Conservation (phyloP, 179 eudicot species). For the Silene coronaria region DNA sequence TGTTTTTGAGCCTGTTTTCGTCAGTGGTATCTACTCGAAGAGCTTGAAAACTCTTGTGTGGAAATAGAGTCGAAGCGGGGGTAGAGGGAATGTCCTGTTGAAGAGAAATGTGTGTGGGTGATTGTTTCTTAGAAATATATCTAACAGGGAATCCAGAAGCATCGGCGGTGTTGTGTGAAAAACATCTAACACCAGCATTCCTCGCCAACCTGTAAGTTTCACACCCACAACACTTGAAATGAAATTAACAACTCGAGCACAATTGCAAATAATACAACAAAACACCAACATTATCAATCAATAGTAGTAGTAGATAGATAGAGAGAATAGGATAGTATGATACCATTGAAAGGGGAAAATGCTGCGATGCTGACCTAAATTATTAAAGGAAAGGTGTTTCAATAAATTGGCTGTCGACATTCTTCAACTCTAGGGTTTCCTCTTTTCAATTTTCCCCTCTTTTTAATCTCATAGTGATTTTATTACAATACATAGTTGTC, state of each 20-base stretch:
- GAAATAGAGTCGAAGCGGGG: conserved; percentile 13
- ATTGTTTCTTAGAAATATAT: conserved; percentile 45
- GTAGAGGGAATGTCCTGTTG: conserved; percentile 5
- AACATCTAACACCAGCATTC: conserved; percentile 32
- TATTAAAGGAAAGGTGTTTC: conserved; percentile 17
- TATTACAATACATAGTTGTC: too few species aligned
- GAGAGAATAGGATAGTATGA: not conserved
- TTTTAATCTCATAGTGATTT: not conserved
- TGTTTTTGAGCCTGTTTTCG: not conserved
- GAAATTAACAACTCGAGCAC: too few species aligned
- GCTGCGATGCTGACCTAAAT: conserved; percentile 3
- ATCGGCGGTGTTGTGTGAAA: conserved; percentile 27
- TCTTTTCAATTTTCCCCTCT: not conserved
- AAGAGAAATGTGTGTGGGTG: conserved; percentile 3
- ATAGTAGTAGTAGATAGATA: not conserved
- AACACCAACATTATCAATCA: not conserved
- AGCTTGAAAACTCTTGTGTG: not conserved
- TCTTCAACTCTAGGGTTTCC: not conserved
- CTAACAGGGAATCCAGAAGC: conserved; percentile 39
- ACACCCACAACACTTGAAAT: too few species aligned
- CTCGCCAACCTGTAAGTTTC: conserved; percentile 32
- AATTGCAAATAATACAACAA: too few species aligned
- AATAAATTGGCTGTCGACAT: conserved; percentile 23
- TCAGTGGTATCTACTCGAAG: not conserved
- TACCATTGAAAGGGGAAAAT: conserved; percentile 23